Evolutionary conservation across 2,329 filamentous ascomycete genomes (phyloP).

Genomic region (Colletotrichum sansevieriae): DNA sequence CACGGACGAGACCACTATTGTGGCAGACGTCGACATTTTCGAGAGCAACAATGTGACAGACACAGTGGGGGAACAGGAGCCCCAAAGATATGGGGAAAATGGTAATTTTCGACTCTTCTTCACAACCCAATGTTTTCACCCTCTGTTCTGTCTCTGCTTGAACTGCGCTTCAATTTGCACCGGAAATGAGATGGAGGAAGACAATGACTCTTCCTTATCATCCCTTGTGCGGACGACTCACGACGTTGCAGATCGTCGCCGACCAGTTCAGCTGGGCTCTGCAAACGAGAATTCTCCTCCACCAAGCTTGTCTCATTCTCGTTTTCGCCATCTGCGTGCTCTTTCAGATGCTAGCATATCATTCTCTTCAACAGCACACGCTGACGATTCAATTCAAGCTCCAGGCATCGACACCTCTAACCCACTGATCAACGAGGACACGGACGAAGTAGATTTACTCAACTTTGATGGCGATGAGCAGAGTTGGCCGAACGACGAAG

Average conservation of each 20-base stretch:
- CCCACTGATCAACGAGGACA: constrained; percentile 45
- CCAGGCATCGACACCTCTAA: constrained; percentile 45
- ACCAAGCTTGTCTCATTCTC: not conserved
- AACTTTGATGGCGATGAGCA: constrained; percentile 9
- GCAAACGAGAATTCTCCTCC: not conserved
- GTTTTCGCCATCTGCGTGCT: constrained; percentile 29
- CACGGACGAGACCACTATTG: constrained; percentile 19
- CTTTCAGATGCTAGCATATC: constrained; percentile 41
- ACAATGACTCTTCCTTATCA: constrained; percentile 28
- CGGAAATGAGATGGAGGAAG: constrained; percentile 30
- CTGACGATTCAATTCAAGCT: constrained; percentile 47
- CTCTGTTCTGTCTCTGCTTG: constrained; percentile 36
- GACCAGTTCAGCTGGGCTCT: not conserved
- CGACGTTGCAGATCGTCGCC: constrained; percentile 5
- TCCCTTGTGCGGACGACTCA: constrained; percentile 22
- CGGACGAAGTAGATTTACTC: constrained; percentile 16
- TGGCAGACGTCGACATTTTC: constrained; percentile 9
- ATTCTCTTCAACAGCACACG: constrained; percentile 43
- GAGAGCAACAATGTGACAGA: constrained; percentile 15
- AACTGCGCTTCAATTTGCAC: constrained; percentile 17
- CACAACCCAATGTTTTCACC: constrained; percentile 28
- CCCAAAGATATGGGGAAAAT: constrained; percentile 22
- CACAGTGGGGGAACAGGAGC: constrained; percentile 18
- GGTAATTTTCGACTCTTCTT: constrained; percentile 37
- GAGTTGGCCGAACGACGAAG: constrained; percentile 20